phyloP scores from a whole-genome alignment of 768 basidiomycete species.

The Rhodotorula paludigena region DNA sequence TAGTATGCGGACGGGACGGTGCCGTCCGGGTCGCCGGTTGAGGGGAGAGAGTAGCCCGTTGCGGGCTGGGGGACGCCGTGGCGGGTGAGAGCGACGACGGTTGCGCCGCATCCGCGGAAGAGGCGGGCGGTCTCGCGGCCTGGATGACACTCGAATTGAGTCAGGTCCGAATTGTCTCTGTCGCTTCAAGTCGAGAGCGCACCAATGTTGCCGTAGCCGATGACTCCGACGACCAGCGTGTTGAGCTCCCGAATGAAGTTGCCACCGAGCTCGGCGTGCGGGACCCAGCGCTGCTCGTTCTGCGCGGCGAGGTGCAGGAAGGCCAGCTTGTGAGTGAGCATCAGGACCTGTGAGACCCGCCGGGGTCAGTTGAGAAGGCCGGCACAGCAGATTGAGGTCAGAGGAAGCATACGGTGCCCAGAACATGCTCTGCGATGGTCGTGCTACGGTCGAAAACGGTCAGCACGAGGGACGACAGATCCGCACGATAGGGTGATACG shows the following conservation, averaged over 20 bases:
- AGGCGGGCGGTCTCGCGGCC: conserved; percentile 13
- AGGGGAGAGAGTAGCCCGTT: background rate
- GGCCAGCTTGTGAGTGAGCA: background rate
- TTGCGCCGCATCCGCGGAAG: conserved; percentile 7
- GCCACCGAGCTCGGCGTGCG: background rate
- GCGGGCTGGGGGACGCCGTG: background rate
- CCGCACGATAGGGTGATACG: background rate
- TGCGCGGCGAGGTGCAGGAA: background rate
- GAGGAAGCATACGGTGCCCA: background rate
- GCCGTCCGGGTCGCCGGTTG: conserved; percentile 6
- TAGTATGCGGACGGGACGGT: background rate
- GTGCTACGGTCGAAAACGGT: background rate
- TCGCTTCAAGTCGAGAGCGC: background rate
- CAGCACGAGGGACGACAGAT: background rate
- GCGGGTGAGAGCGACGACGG: conserved; percentile 5
- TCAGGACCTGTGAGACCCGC: conserved; percentile 6
- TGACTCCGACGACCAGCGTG: background rate
- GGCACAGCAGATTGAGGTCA: no score
- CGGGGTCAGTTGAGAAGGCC: background rate
- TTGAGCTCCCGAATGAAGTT: background rate
- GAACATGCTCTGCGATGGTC: conserved; percentile 10
- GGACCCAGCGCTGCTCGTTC: background rate
- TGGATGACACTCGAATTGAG: background rate
- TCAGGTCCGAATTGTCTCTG: no score
- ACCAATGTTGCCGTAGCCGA: conserved; percentile 15